Evolutionary conservation across 129 eudicot species (phyloP).

Genomic region (Mikania micrantha): DNA sequence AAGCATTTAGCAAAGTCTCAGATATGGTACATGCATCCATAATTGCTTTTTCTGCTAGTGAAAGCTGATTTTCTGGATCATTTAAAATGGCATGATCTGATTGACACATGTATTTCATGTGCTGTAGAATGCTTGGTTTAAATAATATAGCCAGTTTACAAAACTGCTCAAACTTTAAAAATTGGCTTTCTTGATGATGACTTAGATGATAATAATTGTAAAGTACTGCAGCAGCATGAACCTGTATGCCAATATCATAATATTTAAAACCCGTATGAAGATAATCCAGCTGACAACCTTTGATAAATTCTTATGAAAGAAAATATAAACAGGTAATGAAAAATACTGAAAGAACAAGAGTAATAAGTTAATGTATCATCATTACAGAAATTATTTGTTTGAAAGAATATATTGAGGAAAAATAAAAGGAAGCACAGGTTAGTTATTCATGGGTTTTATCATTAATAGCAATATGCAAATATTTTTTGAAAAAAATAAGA

Average conservation of each 20-base stretch:
- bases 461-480: neutral
- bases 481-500: too few species aligned
- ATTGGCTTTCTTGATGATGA: slow-evolving; percentile 37
- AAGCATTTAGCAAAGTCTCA: slow-evolving; percentile 47
- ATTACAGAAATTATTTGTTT: neutral
- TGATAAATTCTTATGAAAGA: neutral
- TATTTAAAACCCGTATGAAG: neutral
- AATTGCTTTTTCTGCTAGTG: slow-evolving; percentile 58
- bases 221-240: slow-evolving; percentile 82
- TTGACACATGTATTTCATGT: slow-evolving; percentile 42
- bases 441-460: neutral
- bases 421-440: neutral
- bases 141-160: slow-evolving; percentile 58
- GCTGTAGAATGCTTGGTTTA: slow-evolving; percentile 40
- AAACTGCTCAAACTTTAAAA: slow-evolving; percentile 51
- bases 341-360: neutral
- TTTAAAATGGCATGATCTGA: slow-evolving; percentile 17
- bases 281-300: neutral
- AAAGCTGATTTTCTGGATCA: slow-evolving; percentile 44
- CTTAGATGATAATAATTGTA: slow-evolving; percentile 79
- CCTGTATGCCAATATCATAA: slow-evolving; percentile 29
- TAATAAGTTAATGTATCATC: neutral
- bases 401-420: neutral
- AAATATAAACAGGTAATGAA: neutral
- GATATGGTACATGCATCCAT: slow-evolving; percentile 68